Percentiles rank a stretch among this genome's conserved stretches.
Evolutionary conservation across 257 asterid species (phyloP).

Genomic region (Cordia subcordata): DNA sequence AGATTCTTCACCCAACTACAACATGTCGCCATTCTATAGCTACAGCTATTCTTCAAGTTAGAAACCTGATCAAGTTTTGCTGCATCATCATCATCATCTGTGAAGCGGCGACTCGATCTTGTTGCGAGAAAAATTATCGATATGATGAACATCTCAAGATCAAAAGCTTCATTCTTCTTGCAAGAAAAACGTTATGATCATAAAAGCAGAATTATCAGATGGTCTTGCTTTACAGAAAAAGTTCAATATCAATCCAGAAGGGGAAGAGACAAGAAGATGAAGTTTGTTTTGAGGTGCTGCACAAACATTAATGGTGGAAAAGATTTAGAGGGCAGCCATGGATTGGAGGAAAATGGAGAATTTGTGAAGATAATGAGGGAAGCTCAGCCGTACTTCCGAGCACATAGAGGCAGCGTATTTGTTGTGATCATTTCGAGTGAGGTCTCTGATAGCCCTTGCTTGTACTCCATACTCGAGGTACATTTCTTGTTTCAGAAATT

Average conservation of each 20-base stretch:
- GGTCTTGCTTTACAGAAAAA: neutral
- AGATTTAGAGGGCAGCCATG: constrained; percentile 6
- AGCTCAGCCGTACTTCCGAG: constrained; percentile 47
- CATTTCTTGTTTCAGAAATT: neutral
- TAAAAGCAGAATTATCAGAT: neutral
- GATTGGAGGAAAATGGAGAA: constrained; percentile 10
- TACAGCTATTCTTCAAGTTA: too few species aligned
- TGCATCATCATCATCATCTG: too few species aligned
- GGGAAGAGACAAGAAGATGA: neutral
- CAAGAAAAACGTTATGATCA: neutral
- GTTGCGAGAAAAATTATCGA: neutral
- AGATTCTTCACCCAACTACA: too few species aligned
- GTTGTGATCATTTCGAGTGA: constrained; percentile 46
- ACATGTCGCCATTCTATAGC: too few species aligned
- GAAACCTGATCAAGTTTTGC: too few species aligned
- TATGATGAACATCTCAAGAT: constrained; percentile 20
- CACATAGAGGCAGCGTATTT: constrained; percentile 48
- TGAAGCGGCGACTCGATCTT: too few species aligned
- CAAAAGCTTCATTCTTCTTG: constrained; percentile 14
- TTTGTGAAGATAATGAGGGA: constrained; percentile 55
- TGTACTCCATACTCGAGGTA: constrained; percentile 48
- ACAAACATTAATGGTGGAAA: neutral
- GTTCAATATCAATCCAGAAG: neutral
- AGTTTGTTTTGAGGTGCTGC: constrained; percentile 5
- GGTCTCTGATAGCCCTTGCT: constrained; percentile 35